Base-by-base conservation (phyloP, 306 rosid genomes). In the Sophora flavescens region DNA sequence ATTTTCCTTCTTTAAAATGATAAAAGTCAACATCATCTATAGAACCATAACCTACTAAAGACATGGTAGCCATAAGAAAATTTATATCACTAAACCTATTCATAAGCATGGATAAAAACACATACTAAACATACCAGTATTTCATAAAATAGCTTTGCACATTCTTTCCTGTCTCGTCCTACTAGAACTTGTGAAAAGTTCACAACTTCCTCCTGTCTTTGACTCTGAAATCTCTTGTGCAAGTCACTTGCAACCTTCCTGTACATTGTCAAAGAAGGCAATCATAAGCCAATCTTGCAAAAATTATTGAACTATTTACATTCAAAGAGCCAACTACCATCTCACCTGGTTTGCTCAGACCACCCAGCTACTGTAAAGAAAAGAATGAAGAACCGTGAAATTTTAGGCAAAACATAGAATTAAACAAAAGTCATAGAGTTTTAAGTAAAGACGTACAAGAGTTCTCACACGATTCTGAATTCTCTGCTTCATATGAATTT, bases 101-200 rank as follows among this genome's bases (percentile, higher is more conserved):
- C 42, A 54, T 28, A 32, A 14, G 57, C 51, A 64, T 45, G 28
- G 12, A 64, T 38, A 58, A 52, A 64, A 85, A 78, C 50, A 35
- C 33, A 47, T 30, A 77, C 47, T 44, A 35, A 70, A 80, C 86
- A 13, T 91, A 96, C 99, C 97, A 95, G 87, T 63, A 88, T 45
- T 88, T 95, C 99, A 68, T 91, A 87, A 73, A 95, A 95, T 53
- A 92, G 73, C 77, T 85, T 80, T 42, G 97, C 96, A 70, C 85
- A 76, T 79, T 91, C 90, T 89, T 88, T 95, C 80, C 78, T 75
- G 16, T 75, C 63, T 75, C 57, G 68, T 66, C 91, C 80, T 45
- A 63, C 56, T 15, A 84, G 45, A 77, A 87, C 81, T 63, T 72
- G 86, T 4, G 84, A 82, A 70, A 92, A 77, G 66, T 85, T 89